Evolutionary conservation across 306 rosid genomes (phyloP), one percentile per base, ranked within the genome.

Genomic region (Canavalia ensiformis): DNA sequence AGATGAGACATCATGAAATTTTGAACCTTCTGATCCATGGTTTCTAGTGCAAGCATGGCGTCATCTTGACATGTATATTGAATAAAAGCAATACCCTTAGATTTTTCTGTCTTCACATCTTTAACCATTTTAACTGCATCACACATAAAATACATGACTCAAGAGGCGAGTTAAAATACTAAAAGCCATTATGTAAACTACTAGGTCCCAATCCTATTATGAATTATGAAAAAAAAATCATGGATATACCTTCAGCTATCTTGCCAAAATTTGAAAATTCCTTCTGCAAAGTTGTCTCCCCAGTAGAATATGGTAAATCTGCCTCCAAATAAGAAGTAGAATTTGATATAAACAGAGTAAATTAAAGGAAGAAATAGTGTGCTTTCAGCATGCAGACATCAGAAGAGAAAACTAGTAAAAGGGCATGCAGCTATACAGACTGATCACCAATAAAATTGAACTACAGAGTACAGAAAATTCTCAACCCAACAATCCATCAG

Each of bases 21-120:
- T 42, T 12, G 31, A 85, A 95, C 99, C 99, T 91, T 90, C 86
- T 81, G 68, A 86, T 95, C 99, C 99, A 93, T 95, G 52, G 77
- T 91, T 84, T 95, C 99, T 37, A 93, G 74, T 25, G 99, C 99
- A 64, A 85, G 92, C 92, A 95, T 77, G 25, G 98, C 98, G 31
- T 87, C 96, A 50, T 90, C 94, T 82, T 88, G 97, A 82, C 83
- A 70, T 31, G 91, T 90, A 68, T 88, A 95, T 41, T 93, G 99
- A 84, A 95, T 90, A 78, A 90, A 95, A n/a, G 99, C 99, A 77
- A 62, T 84, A 37, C 99, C 99, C 82, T 86, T 95, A 0, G 96
- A 85, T 77, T 86, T 86, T 81, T 85, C 84, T 0, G 92, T 83
- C 50, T 41, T 42, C 39, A 51, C 85, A 83, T 95, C 95, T 81